phyloP scores from a whole-genome alignment of 345 rosid genomes.

The Ailanthus altissimus region DNA sequence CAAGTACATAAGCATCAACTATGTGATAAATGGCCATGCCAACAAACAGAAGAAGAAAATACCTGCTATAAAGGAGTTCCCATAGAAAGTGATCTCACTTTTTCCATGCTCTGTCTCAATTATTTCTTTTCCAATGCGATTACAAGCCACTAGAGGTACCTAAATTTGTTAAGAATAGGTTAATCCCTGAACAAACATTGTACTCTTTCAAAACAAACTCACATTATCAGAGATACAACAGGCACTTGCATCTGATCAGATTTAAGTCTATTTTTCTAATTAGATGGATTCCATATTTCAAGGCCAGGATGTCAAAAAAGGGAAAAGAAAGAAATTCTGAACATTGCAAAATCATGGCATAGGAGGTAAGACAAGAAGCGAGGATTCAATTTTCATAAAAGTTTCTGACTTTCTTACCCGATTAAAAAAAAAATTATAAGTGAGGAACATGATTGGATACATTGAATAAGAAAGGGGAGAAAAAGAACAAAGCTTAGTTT shows the following conservation, averaged over 20 bases:
- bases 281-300: not conserved
- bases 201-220: constrained; percentile 3
- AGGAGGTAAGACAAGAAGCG: not conserved
- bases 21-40: not conserved
- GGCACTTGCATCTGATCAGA: not conserved
- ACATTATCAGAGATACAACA: not conserved
- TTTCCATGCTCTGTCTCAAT: constrained; percentile 83
- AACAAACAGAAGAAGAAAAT: constrained; percentile 10
- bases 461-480: not conserved
- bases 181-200: not conserved
- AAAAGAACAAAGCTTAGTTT: not conserved
- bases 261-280: not conserved
- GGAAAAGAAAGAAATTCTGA: not conserved
- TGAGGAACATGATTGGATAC: constrained; percentile 1
- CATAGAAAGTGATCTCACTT: constrained; percentile 78
- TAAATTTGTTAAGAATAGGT: constrained; percentile 28
- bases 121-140: constrained; percentile 78
- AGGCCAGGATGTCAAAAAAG: not conserved
- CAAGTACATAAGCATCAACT: not conserved
- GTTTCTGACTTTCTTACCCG: no score
- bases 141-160: constrained; percentile 86
- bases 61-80: constrained; percentile 90
- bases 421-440: no score
- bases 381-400: not conserved
- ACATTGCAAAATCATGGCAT: not conserved